These are phyloP conservation scores for Coniferiporia sulphurascens DNA, from an alignment of 1,284 basidiomycete species.

Conservation along the genomic window DNA sequence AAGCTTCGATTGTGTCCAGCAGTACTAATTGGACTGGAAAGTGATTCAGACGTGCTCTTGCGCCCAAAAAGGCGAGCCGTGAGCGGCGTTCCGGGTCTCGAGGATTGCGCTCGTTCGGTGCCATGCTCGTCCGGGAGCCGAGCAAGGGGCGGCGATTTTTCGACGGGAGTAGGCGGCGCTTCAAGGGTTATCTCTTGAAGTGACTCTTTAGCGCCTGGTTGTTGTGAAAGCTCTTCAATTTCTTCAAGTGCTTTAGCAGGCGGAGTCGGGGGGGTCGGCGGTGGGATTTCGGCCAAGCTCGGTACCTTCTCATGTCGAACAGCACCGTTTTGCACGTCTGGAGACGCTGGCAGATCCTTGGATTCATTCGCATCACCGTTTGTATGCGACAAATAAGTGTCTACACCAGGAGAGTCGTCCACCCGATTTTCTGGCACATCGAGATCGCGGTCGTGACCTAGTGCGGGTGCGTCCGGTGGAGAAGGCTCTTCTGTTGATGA, in stretches of 20 bases:
- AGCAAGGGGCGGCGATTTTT: constrained; percentile 11
- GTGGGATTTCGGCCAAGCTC: constrained; percentile 1
- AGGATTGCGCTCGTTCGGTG: constrained; percentile 2
- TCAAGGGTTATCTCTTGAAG: constrained; percentile 16
- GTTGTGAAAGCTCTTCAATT: not conserved
- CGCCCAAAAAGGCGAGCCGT: constrained; percentile 14
- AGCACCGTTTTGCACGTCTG: not conserved
- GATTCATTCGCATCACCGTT: not conserved
- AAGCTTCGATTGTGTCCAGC: constrained; percentile 50
- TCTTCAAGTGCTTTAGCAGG: constrained; percentile 11
- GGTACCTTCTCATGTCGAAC: not conserved
- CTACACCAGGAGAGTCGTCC: not conserved
- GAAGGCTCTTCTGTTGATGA: not conserved
- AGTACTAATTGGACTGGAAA: constrained; percentile 14
- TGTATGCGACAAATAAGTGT: not conserved
- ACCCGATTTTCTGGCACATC: not conserved
- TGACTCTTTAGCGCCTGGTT: constrained; percentile 2
- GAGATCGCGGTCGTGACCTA: constrained; percentile 1
- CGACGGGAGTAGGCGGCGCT: constrained; percentile 13
- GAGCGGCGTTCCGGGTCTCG: constrained; percentile 10
- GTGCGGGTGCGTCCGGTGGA: not conserved
- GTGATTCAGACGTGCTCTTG: constrained; percentile 19
- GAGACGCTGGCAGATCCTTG: not conserved
- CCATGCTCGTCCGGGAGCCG: not conserved
- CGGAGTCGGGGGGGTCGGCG: constrained; percentile 12